phyloP scores from a whole-genome alignment of 192 early-diverging fungal genomes.

The Coemansia sp. region DNA sequence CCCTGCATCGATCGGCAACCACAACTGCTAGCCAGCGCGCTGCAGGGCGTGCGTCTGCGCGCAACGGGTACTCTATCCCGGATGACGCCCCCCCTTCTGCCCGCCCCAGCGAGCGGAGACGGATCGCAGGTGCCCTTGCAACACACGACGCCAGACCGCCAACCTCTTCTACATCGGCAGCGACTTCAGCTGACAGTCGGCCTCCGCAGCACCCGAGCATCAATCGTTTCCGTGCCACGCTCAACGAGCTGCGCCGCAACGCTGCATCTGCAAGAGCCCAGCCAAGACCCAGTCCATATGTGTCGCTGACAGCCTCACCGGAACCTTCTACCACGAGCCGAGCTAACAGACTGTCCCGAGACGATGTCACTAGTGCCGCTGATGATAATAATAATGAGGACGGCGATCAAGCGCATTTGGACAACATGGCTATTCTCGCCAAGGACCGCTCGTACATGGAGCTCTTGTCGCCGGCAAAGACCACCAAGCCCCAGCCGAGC shows the following conservation, averaged over 20 bases:
- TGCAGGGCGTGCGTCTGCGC: neutral
- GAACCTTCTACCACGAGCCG: neutral
- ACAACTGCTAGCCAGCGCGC: neutral
- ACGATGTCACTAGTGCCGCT: too few relatives aligned
- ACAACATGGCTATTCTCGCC: constrained; percentile 27
- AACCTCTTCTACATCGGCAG: neutral
- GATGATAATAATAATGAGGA: neutral
- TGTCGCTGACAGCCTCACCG: neutral
- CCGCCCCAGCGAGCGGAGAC: neutral
- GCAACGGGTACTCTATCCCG: constrained; percentile 6
- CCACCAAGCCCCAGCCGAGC: neutral
- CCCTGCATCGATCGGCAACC: constrained; percentile 6
- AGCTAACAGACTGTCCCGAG: too few relatives aligned
- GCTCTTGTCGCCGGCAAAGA: constrained; percentile 41
- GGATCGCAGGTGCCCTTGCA: neutral
- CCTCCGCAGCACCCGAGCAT: constrained; percentile 49
- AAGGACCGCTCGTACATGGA: constrained; percentile 53
- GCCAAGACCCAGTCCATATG: neutral
- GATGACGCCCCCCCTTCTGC: constrained; percentile 9
- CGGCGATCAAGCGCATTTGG: constrained; percentile 5
- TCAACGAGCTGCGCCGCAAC: constrained; percentile 22
- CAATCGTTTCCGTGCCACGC: constrained; percentile 23
- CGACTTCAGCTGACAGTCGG: neutral
- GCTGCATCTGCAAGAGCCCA: neutral
- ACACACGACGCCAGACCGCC: neutral